phyloP scores from a whole-genome alignment of 208 protist species.

The Tetramitus jugosus region DNA sequence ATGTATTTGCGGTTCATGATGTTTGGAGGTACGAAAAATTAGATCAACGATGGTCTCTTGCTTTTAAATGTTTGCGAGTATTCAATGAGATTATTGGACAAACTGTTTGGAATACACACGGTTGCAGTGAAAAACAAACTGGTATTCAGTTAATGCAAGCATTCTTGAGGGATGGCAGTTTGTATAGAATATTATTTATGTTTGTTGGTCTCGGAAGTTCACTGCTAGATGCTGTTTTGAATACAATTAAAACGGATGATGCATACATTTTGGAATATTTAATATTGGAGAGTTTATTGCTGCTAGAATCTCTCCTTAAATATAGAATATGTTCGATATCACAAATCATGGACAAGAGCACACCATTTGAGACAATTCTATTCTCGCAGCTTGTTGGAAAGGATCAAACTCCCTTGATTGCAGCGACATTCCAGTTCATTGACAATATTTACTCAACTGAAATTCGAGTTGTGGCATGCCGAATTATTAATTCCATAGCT shows the following conservation, averaged over 20 bases:
- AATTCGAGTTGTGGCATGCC: neutral
- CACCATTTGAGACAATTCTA: neutral
- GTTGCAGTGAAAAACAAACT: no score
- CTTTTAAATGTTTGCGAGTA: neutral
- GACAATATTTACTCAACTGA: neutral
- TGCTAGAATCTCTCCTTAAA: neutral
- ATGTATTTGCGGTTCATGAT: constrained; percentile 20
- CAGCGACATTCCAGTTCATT: constrained; percentile 5
- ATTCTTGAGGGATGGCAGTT: neutral
- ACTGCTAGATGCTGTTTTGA: neutral
- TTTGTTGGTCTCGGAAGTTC: neutral
- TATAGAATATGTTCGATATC: constrained; percentile 10
- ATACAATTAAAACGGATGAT: neutral
- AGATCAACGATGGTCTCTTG: neutral
- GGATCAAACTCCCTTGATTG: neutral
- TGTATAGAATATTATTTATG: constrained; percentile 16
- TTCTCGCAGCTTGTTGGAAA: neutral
- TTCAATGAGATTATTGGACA: neutral
- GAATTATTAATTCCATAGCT: neutral
- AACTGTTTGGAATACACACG: neutral
- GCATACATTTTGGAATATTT: neutral
- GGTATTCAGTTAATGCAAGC: neutral
- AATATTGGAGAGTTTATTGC: neutral
- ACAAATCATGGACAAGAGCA: neutral
- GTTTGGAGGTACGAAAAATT: constrained; percentile 5